Evolutionary conservation across 2,329 filamentous ascomycete genomes (phyloP).

Genomic region (Aspergillus persii): DNA sequence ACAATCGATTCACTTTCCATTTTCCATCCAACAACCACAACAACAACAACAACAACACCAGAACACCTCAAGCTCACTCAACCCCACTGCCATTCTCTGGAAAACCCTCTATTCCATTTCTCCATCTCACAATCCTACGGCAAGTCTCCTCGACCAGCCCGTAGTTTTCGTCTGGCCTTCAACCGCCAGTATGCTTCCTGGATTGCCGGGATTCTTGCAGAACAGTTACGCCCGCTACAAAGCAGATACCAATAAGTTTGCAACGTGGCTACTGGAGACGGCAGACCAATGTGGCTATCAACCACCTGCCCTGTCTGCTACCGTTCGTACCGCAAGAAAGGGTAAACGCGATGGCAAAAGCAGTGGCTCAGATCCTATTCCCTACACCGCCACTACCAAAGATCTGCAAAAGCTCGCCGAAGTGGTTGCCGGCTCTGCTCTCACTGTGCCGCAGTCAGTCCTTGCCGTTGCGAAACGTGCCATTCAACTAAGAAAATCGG

Average conservation of each 20-base stretch:
- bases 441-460: constrained; percentile 19
- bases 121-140: background rate
- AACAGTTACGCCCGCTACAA: constrained; percentile 29
- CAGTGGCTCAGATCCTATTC: constrained; percentile 15
- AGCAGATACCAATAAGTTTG: constrained; percentile 27
- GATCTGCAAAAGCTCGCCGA: constrained; percentile 25
- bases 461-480: constrained; percentile 26
- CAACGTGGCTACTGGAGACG: constrained; percentile 28
- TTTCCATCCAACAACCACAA: too few relatives aligned
- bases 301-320: constrained; percentile 9
- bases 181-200: constrained; percentile 20
- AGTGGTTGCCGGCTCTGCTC: constrained; percentile 21
- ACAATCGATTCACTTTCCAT: too few relatives aligned
- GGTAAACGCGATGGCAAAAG: constrained; percentile 13
- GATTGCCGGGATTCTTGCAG: constrained; percentile 24
- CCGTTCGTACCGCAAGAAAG: constrained; percentile 7
- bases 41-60: too few relatives aligned
- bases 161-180: too few relatives aligned
- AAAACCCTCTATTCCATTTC: background rate
- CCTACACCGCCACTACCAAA: constrained; percentile 21
- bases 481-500: constrained; percentile 25
- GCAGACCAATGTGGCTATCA: constrained; percentile 26
- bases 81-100: too few relatives aligned
- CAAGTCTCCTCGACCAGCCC: too few relatives aligned
- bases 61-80: too few relatives aligned